Conservation (phyloP, 2,329 filamentous ascomycete species). For the Ophiocordyceps robertsii region DNA sequence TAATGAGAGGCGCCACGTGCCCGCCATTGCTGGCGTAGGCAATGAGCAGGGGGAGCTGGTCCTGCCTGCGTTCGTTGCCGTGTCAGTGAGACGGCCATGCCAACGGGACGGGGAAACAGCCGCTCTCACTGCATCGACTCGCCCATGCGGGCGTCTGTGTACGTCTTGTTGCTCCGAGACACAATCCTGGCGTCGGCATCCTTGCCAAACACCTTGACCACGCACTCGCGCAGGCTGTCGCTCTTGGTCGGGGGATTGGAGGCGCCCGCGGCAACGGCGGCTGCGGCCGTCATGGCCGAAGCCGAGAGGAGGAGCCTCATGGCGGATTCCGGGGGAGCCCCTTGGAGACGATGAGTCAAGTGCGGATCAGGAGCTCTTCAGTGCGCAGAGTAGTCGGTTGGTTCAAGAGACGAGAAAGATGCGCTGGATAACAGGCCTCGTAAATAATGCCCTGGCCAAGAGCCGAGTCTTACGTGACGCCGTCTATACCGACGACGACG, state of each 20-base stretch:
- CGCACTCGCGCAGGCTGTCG: neutral
- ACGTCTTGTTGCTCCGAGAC: neutral
- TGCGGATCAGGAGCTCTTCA: too few relatives aligned
- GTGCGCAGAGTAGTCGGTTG: too few relatives aligned
- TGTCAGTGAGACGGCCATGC: neutral
- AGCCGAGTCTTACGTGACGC: too few relatives aligned
- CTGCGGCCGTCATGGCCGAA: neutral
- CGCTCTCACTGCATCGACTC: conserved; percentile 4
- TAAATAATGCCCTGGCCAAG: too few relatives aligned
- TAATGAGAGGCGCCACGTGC: conserved; percentile 3
- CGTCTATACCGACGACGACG: too few relatives aligned
- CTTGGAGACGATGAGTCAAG: too few relatives aligned
- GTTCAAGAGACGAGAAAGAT: too few relatives aligned
- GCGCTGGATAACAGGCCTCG: too few relatives aligned
- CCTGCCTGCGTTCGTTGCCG: neutral
- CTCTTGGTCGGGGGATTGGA: neutral
- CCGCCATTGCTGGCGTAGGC: conserved; percentile 3
- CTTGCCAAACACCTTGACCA: neutral
- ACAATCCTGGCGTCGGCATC: neutral
- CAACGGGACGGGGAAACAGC: neutral
- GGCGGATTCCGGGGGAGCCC: too few relatives aligned
- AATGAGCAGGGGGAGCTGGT: conserved; percentile 3
- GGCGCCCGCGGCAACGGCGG: neutral
- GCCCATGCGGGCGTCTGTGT: conserved; percentile 4
- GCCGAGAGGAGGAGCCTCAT: too few relatives aligned